Evolutionary conservation across 305 asterid species (phyloP), one percentile per base, ranked within the genome.

Genomic region (Plantago coronopus): DNA sequence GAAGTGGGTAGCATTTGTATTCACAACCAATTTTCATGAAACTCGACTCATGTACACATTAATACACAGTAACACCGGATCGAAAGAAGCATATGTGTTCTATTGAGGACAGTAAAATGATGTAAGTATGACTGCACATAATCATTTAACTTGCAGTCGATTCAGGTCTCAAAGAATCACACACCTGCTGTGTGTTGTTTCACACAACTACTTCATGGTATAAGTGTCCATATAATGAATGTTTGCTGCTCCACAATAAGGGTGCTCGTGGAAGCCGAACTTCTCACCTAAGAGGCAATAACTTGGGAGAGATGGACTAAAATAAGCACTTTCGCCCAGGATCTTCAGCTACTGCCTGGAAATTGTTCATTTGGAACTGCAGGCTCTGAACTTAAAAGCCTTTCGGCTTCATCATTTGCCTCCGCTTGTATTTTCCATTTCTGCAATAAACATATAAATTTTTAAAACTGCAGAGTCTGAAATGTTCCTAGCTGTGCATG

Each of bases 401-500:
- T 76, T 72, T 93, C 97, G 0, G 91, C 97, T 70, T 89, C 97
- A 58, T 93, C 96, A 3, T 82, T 86, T 54, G 96, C 97, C 83
- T 89, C 98, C 5, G 91, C 98, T 80, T 91, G 97, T 58, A 81
- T 34, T 69, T 63, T 87, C 98, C 97, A 91, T 80, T 87, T 93
- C 96, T 93, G 85, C 69, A 72, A 66, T 43, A n/a, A 2, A 61
- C 5, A 62, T 9, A 19, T 25, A 18, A 64, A 67, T 8, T 27
- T 27, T 27, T 23, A 17, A 18, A 61, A 55, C 27, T 29, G 21
- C 61, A 45, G 60, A 21, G 44, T 42, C 0, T 8, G 19, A 21
- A 40, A 17, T 27, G 25, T n/a, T 47, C n/a, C 16, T 10, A 19
- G 17, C n/a, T 27, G 18, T 20, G 11, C 38, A 17, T 22, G 37